Conservation (phyloP, 2,329 filamentous ascomycete genomes). For the Fusarium guadeloupense region DNA sequence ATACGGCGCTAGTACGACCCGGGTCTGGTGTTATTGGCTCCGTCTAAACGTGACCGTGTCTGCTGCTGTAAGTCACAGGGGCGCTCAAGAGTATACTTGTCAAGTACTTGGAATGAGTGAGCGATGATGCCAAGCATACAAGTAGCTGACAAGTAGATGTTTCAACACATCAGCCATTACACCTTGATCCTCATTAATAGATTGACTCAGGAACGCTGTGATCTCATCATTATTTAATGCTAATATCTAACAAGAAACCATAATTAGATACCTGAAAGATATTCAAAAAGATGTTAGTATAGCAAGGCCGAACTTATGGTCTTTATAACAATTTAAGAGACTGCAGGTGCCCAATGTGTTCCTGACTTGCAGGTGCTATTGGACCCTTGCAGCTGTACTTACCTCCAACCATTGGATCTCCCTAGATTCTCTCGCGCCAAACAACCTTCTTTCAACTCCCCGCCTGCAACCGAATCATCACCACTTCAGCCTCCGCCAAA, state of each 20-base stretch:
- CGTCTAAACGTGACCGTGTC: conserved; percentile 34
- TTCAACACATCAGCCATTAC: conserved; percentile 6
- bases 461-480: conserved; percentile 23
- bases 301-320: conserved; percentile 5
- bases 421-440: conserved; percentile 26
- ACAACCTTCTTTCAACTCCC: conserved; percentile 35
- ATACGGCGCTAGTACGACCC: conserved; percentile 31
- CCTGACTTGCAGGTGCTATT: conserved; percentile 12
- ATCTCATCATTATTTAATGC: conserved; percentile 5
- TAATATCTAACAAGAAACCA: background rate
- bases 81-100: conserved; percentile 21
- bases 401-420: conserved; percentile 19
- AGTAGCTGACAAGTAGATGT: conserved; percentile 30
- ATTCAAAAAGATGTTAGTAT: background rate
- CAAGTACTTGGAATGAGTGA: conserved; percentile 27
- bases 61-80: conserved; percentile 29
- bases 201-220: conserved; percentile 9
- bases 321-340: background rate
- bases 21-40: conserved; percentile 24
- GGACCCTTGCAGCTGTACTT: conserved; percentile 37
- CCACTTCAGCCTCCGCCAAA: conserved; percentile 1
- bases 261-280: no score
- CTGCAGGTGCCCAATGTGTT: conserved; percentile 19
- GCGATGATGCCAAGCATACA: conserved; percentile 14
- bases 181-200: background rate